Evolutionary conservation across 23 red algal genomes (phyloP).

Genomic region (Gracilaria domingensis): DNA sequence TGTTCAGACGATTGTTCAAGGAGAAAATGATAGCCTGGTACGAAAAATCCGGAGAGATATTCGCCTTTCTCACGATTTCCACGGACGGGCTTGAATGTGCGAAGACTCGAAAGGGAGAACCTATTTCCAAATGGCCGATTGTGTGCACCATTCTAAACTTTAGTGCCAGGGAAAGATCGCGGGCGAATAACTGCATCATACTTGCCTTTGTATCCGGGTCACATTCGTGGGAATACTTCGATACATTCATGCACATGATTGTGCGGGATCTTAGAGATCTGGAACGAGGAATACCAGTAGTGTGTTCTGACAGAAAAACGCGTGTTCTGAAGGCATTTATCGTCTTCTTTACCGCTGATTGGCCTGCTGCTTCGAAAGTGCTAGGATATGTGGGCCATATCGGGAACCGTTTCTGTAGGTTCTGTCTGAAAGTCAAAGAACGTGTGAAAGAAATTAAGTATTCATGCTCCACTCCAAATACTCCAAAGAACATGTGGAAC

Average conservation of each 20-base stretch:
- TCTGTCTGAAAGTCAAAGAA: neutral
- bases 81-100: constrained; percentile 5
- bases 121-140: neutral
- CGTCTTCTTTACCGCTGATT: constrained; percentile 9
- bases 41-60: neutral
- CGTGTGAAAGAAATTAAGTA: neutral
- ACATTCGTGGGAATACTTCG: neutral
- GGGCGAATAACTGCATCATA: neutral
- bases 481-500: neutral
- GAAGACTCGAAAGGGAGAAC: neutral
- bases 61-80: neutral
- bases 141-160: neutral
- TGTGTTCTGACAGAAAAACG: neutral
- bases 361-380: constrained; percentile 14
- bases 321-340: neutral
- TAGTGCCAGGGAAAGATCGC: neutral
- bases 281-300: neutral
- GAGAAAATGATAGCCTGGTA: neutral
- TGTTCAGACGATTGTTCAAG: neutral
- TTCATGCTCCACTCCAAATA: neutral
- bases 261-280: neutral
- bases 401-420: neutral
- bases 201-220: neutral
- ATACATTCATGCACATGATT: neutral
- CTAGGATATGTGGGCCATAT: constrained; percentile 15